Evolutionary conservation across 805 yeast species (phyloP).

Genomic region (Maudiozyma barnettii): DNA sequence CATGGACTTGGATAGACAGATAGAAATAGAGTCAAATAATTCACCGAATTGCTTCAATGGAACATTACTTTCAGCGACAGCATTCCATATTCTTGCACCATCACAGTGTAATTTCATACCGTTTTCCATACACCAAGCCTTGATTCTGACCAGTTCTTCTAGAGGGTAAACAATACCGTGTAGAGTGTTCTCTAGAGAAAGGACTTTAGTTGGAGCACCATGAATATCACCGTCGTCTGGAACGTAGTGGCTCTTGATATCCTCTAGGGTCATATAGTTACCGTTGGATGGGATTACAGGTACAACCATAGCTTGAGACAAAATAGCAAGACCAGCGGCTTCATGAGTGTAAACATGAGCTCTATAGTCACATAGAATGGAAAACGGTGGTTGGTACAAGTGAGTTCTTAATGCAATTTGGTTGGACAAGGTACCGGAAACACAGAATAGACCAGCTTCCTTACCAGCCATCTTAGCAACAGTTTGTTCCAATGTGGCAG

Average conservation of each 20-base stretch:
- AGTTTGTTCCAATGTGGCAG: conserved; percentile 50
- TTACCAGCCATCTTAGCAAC: conserved; percentile 67
- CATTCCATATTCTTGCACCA: conserved; percentile 94
- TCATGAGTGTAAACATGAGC: conserved; percentile 78
- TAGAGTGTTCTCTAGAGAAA: conserved; percentile 80
- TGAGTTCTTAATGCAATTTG: conserved; percentile 77
- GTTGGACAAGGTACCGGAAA: conserved; percentile 84
- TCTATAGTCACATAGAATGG: conserved; percentile 78
- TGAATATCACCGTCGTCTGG: conserved; percentile 78
- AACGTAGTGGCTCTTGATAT: conserved; percentile 49
- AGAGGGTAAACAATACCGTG: conserved; percentile 76
- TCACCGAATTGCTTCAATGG: conserved; percentile 61
- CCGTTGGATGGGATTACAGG: conserved; percentile 78
- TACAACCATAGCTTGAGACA: conserved; percentile 86
- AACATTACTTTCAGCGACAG: conserved; percentile 57
- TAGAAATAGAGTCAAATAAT: conserved; percentile 78
- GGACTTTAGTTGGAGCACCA: conserved; percentile 74
- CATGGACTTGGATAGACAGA: conserved; percentile 79
- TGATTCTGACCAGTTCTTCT: conserved; percentile 65
- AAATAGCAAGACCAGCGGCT: conserved; percentile 84
- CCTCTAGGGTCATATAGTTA: conserved; percentile 67
- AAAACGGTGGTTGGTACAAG: conserved; percentile 61
- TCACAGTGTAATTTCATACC: conserved; percentile 68
- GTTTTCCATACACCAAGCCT: conserved; percentile 55
- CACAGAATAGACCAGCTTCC: conserved; percentile 73